A percentile compares a stretch with the other conserved stretches of the same genome.
Evolutionary conservation across 257 asterid species (phyloP).

Genomic region (Penstemon barbatus): DNA sequence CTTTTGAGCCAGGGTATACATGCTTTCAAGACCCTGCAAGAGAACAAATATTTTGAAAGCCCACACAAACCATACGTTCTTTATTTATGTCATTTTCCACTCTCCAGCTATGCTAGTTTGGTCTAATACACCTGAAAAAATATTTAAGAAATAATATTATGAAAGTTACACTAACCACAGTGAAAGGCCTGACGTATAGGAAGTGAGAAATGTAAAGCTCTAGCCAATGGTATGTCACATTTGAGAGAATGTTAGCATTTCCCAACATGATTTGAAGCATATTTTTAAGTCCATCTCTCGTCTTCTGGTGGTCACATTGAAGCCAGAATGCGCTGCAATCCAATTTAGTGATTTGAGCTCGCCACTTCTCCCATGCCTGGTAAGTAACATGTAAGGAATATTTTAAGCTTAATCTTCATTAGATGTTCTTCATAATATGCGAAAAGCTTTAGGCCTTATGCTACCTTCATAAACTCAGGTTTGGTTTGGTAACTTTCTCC

Average conservation of each 20-base stretch:
- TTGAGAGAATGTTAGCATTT: constrained; percentile 62
- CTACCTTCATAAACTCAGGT: constrained; percentile 93
- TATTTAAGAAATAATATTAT: not conserved
- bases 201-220: constrained; percentile 86
- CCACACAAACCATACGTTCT: constrained; percentile 2
- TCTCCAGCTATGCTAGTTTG: constrained; percentile 4
- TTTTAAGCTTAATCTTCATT: not conserved
- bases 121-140: not conserved
- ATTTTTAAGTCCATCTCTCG: constrained; percentile 75
- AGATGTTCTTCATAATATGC: constrained; percentile 1
- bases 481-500: constrained; percentile 76
- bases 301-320: constrained; percentile 80
- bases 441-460: constrained; percentile 18
- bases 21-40: constrained; percentile 83
- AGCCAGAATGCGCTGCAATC: constrained; percentile 93
- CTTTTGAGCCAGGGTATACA: constrained; percentile 81
- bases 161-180: constrained; percentile 50
- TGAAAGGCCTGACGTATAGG: constrained; percentile 87
- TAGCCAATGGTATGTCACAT: constrained; percentile 78
- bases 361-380: constrained; percentile 98
- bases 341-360: constrained; percentile 80
- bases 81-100: constrained; percentile 27
- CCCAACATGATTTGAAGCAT: constrained; percentile 93
- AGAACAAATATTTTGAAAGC: constrained; percentile 29
- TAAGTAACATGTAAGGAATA: constrained; percentile 27